Evolutionary conservation across 768 basidiomycete species (phyloP).

Genomic region (Termitomyces sp.): DNA sequence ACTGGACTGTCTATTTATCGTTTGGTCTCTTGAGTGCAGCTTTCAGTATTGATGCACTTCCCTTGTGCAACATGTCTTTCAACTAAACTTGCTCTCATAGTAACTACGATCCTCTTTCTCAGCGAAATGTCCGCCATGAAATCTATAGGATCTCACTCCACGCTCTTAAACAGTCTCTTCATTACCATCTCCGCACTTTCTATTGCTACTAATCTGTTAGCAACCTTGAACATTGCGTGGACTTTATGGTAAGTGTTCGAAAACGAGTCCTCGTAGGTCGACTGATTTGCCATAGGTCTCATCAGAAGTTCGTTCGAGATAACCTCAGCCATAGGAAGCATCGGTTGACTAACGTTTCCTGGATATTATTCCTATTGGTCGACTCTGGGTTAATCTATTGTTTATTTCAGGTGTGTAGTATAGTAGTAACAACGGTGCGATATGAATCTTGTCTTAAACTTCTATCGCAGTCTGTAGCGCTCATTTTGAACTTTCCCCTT

Average conservation of each 20-base stretch:
- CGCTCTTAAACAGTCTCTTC: background rate
- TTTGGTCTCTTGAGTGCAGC: background rate
- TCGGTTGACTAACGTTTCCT: background rate
- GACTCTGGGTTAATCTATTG: background rate
- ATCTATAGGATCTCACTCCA: background rate
- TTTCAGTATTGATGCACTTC: background rate
- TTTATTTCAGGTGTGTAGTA: background rate
- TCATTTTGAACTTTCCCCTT: background rate
- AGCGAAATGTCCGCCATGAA: background rate
- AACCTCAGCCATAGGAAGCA: background rate
- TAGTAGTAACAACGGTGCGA: background rate
- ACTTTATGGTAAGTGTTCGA: background rate
- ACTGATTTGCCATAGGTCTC: background rate
- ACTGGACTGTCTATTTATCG: background rate
- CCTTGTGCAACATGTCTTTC: background rate
- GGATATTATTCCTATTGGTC: background rate
- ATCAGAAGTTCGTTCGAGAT: background rate
- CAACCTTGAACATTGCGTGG: background rate
- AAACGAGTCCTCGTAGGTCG: background rate
- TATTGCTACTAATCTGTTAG: background rate
- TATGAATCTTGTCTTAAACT: background rate
- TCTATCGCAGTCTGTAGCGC: background rate
- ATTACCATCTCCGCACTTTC: background rate
- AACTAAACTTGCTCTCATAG: background rate
- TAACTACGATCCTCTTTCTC: background rate